Evolutionary conservation across 1,284 basidiomycete species (phyloP), one percentile per base, ranked within the genome.

Genomic region (Stygiomarasmius scandens): DNA sequence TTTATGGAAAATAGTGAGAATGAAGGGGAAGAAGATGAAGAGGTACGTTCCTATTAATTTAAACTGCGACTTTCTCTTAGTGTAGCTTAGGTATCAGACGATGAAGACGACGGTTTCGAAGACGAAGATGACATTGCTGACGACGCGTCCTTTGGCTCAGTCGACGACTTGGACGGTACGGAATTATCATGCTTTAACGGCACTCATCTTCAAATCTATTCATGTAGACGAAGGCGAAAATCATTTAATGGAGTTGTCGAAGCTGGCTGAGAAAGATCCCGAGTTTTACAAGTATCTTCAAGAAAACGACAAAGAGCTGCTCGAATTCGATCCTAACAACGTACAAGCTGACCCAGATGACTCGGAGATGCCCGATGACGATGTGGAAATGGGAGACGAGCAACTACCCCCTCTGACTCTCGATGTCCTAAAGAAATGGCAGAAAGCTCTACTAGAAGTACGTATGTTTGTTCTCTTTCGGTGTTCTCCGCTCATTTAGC

Each of bases 211-310:
- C 34, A 44, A 19, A 12, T 22, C 25, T 50, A 38, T 11, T 48
- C 44, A 43, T 22, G 10, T 64, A 84, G 91, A 89, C 56, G 82
- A 93, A 69, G 92, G 89, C 58, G 76, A 80, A 67, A 72, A 77
- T 8, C 95, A 96, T 74, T 75, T 92, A 48, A 72, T 86, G 48
- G 90, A 98, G 56, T 84, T 99, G n/a, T 89, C 92, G 49, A 90
- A 93, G 67, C 83, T 99, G 41, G 92, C 92, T 12, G 91, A 96
- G 73, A 96, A 93, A 72, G 97, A 99, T 71, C 96, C 96, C 19
- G 96, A 98, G 67, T 99, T 99, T 77, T 99, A 87, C 88, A 95
- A 97, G 74, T 99, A 97, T 70, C 81, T 99, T 6, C 90, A 97
- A 76, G 94, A 98, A 74, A 96, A 99, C 69, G 96, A 99, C 74